These are phyloP conservation scores for Silybum marianum DNA, from an alignment of 129 eudicot genomes.

Conservation along the genomic window DNA sequence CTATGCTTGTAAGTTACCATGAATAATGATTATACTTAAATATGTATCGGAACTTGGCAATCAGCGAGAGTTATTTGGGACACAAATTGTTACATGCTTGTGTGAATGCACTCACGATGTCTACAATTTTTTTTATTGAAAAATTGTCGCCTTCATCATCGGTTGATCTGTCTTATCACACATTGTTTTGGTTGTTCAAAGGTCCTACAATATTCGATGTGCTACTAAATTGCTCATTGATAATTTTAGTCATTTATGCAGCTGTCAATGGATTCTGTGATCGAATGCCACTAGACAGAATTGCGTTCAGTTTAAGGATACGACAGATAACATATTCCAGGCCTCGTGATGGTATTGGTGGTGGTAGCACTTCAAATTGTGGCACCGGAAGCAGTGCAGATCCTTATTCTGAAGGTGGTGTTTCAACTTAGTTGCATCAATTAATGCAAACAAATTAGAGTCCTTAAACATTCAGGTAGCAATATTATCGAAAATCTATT, in stretches of 20 bases:
- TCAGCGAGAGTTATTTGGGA: neutral
- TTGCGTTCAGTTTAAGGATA: constrained; percentile 58
- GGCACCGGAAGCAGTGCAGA: constrained; percentile 57
- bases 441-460: constrained; percentile 33
- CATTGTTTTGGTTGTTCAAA: neutral
- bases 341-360: constrained; percentile 60
- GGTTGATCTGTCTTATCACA: neutral
- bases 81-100: neutral
- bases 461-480: constrained; percentile 50
- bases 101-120: constrained; percentile 3
- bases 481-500: neutral
- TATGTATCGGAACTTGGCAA: no score
- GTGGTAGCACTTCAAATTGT: constrained; percentile 54
- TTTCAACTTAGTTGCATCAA: constrained; percentile 44
- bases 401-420: constrained; percentile 55
- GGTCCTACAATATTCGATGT: neutral
- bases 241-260: no score
- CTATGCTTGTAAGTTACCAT: no score
- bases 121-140: neutral
- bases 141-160: neutral
- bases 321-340: constrained; percentile 47
- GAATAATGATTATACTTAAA: no score
- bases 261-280: no score
- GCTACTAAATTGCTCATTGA: constrained; percentile 7
- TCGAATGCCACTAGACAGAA: no score